Conservation (phyloP, 2,329 filamentous ascomycete species). For the Zopfia rhizophila region DNA sequence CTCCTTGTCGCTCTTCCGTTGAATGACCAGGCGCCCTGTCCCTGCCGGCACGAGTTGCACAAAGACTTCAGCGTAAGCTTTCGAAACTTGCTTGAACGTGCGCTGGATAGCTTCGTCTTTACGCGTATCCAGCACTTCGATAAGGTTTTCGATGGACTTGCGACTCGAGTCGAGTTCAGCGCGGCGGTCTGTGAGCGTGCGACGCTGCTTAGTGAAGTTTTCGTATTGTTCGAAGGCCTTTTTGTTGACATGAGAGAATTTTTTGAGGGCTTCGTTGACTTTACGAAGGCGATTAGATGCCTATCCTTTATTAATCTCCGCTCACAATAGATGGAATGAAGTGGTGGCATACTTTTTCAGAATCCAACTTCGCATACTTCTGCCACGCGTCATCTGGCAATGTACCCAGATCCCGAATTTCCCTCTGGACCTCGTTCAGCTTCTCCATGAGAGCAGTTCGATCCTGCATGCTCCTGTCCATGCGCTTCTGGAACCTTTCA, state of each 20-base stretch:
- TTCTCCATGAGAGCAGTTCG: slow-evolving; percentile 82
- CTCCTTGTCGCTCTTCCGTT: slow-evolving; percentile 83
- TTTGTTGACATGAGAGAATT: slow-evolving; percentile 98
- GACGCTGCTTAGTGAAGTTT: slow-evolving; percentile 92
- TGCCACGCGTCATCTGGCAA: slow-evolving; percentile 93
- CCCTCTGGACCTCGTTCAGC: slow-evolving; percentile 82
- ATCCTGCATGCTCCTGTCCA: slow-evolving; percentile 92
- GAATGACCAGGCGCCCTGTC: slow-evolving; percentile 90
- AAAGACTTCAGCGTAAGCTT: slow-evolving; percentile 92
- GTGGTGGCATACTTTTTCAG: slow-evolving; percentile 71
- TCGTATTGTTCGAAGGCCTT: slow-evolving; percentile 99
- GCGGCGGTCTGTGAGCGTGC: slow-evolving; percentile 83
- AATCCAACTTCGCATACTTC: slow-evolving; percentile 85
- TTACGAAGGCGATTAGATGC: slow-evolving; percentile 79
- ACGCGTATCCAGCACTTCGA: slow-evolving; percentile 89
- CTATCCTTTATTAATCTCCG: slow-evolving; percentile 36
- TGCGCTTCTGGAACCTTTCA: slow-evolving; percentile 84
- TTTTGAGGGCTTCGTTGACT: slow-evolving; percentile 91
- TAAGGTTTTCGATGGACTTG: slow-evolving; percentile 88
- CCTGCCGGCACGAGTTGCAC: slow-evolving; percentile 95
- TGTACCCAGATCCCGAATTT: slow-evolving; percentile 92
- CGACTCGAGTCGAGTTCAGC: slow-evolving; percentile 89
- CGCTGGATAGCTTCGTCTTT: slow-evolving; percentile 99
- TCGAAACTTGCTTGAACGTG: slow-evolving; percentile 97
- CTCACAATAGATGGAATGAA: slow-evolving; percentile 29